Base-by-base conservation (phyloP, 768 basidiomycete species). In the Tulasnella sp. region DNA sequence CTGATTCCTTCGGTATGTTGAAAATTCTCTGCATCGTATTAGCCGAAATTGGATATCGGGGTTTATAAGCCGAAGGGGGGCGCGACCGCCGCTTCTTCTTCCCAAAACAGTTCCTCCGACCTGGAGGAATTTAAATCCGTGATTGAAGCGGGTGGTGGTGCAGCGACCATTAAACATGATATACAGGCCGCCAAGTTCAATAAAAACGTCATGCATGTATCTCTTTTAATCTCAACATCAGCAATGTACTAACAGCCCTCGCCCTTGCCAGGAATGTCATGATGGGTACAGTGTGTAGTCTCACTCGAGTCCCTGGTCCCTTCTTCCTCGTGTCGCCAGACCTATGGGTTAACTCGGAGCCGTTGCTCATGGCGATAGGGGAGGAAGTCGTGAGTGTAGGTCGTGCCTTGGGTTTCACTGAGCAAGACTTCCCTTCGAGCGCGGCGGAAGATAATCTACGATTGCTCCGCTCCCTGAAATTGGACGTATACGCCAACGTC, bases 161-260 rank as follows among this genome's bases (percentile, higher is more conserved):
- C 73, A 0, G 67, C 77, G n/a, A 73, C 64, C 0, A 71, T 81
- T 54, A 76, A 76, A 11, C 73, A 78, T 17, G 80, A 84, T 62
- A 79, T 84, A 19, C 82, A 82, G 64, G 74, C 81, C 15, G 67
- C 72, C 63, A 84, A 83, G 66, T 85, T 78, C 61, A 63, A 70
- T 1, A 85, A 85, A 71, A 83, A 83, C 63, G 73, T 82, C 48
- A 82, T 78, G 82, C 64, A 42, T 19, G 55, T 25, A 19, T 22
- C 0, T 3, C 21, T 34, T 12, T 3, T 4, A 3, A 19, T 17
- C 53, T 12, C n/a, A 3, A 1, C 8, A 2, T 44, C 2, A 22
- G 30, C 12, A 15, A 9, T 48, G 21, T 49, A 34, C 34, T 7
- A 38, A 38, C 34, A 38, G 15, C 15, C 34, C 34, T 38, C 34